Conservation (phyloP, 139 green algal species). For the Trebouxia sp. region DNA sequence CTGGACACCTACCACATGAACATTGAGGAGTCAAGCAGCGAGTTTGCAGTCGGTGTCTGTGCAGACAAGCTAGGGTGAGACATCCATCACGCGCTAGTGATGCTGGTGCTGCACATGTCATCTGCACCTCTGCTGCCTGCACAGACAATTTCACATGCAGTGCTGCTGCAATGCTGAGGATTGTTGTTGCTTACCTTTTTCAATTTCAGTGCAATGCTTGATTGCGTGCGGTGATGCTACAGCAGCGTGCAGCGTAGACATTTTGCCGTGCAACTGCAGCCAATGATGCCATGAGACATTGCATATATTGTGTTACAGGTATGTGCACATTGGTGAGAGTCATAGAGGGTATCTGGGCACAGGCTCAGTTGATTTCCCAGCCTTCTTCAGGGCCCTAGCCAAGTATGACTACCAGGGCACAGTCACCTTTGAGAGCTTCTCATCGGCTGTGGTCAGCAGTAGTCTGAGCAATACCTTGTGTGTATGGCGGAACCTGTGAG, state of each 20-base stretch:
- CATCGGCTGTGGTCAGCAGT: conserved; percentile 46
- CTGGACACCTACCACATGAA: conserved; percentile 69
- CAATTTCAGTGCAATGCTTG: too few relatives aligned
- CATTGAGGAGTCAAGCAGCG: conserved; percentile 54
- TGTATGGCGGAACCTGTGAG: conserved; percentile 60
- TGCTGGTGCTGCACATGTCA: too few relatives aligned
- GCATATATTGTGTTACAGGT: conserved; percentile 15
- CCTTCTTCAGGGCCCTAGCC: conserved; percentile 47
- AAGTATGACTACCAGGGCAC: conserved; percentile 42
- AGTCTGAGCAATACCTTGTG: conserved; percentile 52
- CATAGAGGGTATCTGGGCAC: conserved; percentile 62
- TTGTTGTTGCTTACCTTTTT: too few relatives aligned
- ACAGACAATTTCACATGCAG: too few relatives aligned
- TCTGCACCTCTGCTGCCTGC: too few relatives aligned
- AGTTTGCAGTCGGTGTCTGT: conserved; percentile 38
- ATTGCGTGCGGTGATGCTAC: too few relatives aligned
- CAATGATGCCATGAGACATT: neutral
- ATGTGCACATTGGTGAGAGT: conserved; percentile 59
- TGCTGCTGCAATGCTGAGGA: too few relatives aligned
- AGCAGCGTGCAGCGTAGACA: too few relatives aligned
- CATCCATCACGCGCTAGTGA: too few relatives aligned
- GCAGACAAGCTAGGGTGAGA: conserved; percentile 41
- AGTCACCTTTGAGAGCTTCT: conserved; percentile 66
- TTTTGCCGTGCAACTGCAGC: too few relatives aligned
- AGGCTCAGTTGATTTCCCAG: conserved; percentile 49